These are phyloP conservation scores for Candida schatavii DNA, from an alignment of 805 yeast genomes.

Conservation along the genomic window DNA sequence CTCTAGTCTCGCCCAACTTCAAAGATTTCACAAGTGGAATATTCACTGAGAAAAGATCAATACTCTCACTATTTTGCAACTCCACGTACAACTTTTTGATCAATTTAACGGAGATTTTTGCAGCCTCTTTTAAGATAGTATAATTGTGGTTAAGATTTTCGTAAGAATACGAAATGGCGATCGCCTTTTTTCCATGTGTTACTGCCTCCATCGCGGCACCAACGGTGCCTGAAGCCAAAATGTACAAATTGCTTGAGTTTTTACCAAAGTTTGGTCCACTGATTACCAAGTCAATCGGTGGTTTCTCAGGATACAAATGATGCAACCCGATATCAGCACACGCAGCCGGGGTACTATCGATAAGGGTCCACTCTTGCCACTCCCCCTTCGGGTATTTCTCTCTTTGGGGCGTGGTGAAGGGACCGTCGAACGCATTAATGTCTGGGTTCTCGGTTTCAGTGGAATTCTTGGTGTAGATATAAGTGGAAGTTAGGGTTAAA, in stretches of 20 bases:
- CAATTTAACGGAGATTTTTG: conserved; percentile 62
- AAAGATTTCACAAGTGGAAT: conserved; percentile 67
- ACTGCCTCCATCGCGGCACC: conserved; percentile 97
- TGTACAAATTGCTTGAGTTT: conserved; percentile 84
- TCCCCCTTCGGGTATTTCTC: conserved; percentile 18
- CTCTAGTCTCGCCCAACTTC: conserved; percentile 53
- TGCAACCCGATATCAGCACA: conserved; percentile 88
- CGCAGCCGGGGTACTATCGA: conserved; percentile 95
- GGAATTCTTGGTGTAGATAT: conserved; percentile 52
- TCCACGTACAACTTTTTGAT: conserved; percentile 54
- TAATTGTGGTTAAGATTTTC: conserved; percentile 49
- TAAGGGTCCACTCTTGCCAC: conserved; percentile 74
- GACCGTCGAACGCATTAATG: conserved; percentile 59
- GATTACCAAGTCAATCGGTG: conserved; percentile 77
- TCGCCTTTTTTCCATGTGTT: conserved; percentile 62
- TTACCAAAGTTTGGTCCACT: conserved; percentile 97
- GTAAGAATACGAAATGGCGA: conserved; percentile 88
- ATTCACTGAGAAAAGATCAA: conserved; percentile 80
- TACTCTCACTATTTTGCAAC: conserved; percentile 48
- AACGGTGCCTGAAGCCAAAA: conserved; percentile 89
- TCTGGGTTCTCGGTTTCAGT: conserved; percentile 36
- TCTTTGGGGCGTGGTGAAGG: conserved; percentile 53
- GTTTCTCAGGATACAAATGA: conserved; percentile 49
- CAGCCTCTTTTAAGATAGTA: conserved; percentile 57
- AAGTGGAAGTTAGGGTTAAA: conserved; percentile 55